Evolutionary conservation across 1,284 basidiomycete genomes (phyloP).

Genomic region (Trametes polyzona): DNA sequence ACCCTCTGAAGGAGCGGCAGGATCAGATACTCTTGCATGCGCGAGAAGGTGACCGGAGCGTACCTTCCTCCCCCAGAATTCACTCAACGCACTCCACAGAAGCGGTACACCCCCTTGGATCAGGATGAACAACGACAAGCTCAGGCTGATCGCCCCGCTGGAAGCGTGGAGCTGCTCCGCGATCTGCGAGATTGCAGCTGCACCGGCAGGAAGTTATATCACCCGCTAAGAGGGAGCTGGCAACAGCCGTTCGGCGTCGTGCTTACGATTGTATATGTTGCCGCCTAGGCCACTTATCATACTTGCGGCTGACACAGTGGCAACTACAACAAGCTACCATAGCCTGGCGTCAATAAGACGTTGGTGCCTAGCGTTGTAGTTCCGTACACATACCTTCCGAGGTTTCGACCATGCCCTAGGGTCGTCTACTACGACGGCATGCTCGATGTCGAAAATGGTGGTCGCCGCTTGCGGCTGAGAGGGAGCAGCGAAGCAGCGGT

Average conservation of each 20-base stretch:
- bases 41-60: too few relatives aligned
- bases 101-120: slow-evolving; percentile 72
- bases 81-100: slow-evolving; percentile 74
- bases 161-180: slow-evolving; percentile 66
- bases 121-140: slow-evolving; percentile 78
- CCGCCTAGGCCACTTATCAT: slow-evolving; percentile 72
- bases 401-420: slow-evolving; percentile 74
- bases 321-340: slow-evolving; percentile 54
- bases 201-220: neutral
- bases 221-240: neutral
- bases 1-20: slow-evolving; percentile 58
- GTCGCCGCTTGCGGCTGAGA: too few relatives aligned
- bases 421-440: slow-evolving; percentile 73
- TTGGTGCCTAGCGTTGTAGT: too few relatives aligned
- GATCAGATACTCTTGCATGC: neutral
- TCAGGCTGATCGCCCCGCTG: slow-evolving; percentile 71
- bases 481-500: too few relatives aligned
- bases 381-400: slow-evolving; percentile 57
- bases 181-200: slow-evolving; percentile 69
- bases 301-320: slow-evolving; percentile 60
- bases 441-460: slow-evolving; percentile 74
- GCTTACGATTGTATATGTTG: slow-evolving; percentile 72
- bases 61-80: slow-evolving; percentile 82
- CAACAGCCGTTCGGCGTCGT: neutral
- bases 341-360: too few relatives aligned